Conservation (phyloP, 2,329 filamentous ascomycete genomes). For the Penicillium digitatum region DNA sequence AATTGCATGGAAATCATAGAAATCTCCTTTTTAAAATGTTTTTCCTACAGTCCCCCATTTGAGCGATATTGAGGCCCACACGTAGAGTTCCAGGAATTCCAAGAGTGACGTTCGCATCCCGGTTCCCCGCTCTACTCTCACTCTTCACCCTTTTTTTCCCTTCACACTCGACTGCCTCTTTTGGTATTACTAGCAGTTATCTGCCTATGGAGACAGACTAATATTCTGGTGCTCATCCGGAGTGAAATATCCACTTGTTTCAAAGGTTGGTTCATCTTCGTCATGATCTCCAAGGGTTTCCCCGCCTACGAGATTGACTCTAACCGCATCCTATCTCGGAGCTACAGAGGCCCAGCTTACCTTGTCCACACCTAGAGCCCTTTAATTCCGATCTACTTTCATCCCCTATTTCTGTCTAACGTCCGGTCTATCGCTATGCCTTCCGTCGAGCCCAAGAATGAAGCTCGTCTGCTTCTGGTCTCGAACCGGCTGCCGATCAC, state of each 20-base stretch:
- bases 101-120: conserved; percentile 10
- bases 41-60: conserved; percentile 3
- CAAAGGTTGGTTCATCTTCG: conserved; percentile 1
- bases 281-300: conserved; percentile 5
- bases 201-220: conserved; percentile 1
- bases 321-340: neutral
- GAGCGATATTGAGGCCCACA: conserved; percentile 20
- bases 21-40: neutral
- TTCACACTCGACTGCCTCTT: neutral
- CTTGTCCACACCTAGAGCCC: too few species aligned
- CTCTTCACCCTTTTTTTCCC: neutral
- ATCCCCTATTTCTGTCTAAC: neutral
- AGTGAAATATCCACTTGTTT: neutral
- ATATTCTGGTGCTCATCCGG: neutral
- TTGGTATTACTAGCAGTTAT: neutral
- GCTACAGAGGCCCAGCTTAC: neutral
- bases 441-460: conserved; percentile 31
- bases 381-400: neutral
- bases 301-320: conserved; percentile 2
- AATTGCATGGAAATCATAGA: neutral
- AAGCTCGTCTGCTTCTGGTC: conserved; percentile 67
- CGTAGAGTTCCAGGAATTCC: neutral
- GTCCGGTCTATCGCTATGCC: conserved; percentile 29
- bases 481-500: conserved; percentile 96
- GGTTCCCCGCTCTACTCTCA: conserved; percentile 5